Percentiles rank a stretch among this genome's conserved stretches.
Conservation (phyloP, 2,329 filamentous ascomycete genomes). For the Lojkania enalia region DNA sequence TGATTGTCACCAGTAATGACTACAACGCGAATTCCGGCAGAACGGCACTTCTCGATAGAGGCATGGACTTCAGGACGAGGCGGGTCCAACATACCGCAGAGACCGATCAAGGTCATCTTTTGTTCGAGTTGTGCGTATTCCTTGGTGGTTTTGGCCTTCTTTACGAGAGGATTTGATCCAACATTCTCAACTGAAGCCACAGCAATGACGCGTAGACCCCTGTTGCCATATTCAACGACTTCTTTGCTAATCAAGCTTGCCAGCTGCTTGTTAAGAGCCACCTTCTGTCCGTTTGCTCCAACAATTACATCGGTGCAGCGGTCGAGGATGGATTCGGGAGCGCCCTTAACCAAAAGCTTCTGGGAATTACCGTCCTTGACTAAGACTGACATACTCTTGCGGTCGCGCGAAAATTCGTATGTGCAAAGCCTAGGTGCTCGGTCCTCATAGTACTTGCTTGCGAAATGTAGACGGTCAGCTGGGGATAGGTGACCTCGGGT, state of each 20-base stretch:
- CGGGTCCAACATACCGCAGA: slow-evolving; percentile 96
- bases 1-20: slow-evolving; percentile 98
- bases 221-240: slow-evolving; percentile 86
- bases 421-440: slow-evolving; percentile 76
- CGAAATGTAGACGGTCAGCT: slow-evolving; percentile 72
- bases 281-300: slow-evolving; percentile 76
- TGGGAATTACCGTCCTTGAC: slow-evolving; percentile 71
- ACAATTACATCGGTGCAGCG: slow-evolving; percentile 82
- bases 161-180: slow-evolving; percentile 68
- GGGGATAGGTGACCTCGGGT: slow-evolving; percentile 52
- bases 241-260: slow-evolving; percentile 73
- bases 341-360: slow-evolving; percentile 92
- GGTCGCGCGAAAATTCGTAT: slow-evolving; percentile 95
- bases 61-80: slow-evolving; percentile 86
- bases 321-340: slow-evolving; percentile 91
- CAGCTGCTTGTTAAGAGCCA: slow-evolving; percentile 71
- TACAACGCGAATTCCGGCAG: slow-evolving; percentile 93
- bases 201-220: slow-evolving; percentile 91
- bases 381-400: slow-evolving; percentile 99
- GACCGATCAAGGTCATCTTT: slow-evolving; percentile 88
- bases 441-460: slow-evolving; percentile 83
- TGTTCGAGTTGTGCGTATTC: slow-evolving; percentile 90
- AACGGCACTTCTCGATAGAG: slow-evolving; percentile 86
- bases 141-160: slow-evolving; percentile 75
- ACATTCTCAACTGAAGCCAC: slow-evolving; percentile 83